Evolutionary conservation across 202 grass and related monocot species (phyloP).

Genomic region (Eragrostis tef): DNA sequence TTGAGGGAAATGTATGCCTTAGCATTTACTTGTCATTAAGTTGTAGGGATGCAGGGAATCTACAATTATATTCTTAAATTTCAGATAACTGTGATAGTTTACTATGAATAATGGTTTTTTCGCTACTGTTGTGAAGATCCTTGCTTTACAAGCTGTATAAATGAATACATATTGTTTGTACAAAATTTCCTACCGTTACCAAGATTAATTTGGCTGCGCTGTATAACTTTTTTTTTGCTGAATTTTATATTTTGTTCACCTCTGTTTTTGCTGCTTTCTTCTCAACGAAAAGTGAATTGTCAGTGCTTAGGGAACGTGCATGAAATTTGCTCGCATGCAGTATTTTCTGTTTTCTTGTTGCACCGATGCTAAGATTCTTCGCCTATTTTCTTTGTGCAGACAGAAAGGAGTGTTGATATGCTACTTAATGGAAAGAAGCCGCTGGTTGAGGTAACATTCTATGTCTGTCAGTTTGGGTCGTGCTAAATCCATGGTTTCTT

Average conservation of each 20-base stretch:
- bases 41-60: neutral
- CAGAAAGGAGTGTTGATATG: slow-evolving; percentile 93
- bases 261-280: slow-evolving; percentile 34
- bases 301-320: slow-evolving; percentile 7
- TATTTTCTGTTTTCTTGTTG: slow-evolving; percentile 30
- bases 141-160: slow-evolving; percentile 10
- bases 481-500: slow-evolving; percentile 26
- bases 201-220: neutral
- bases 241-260: neutral
- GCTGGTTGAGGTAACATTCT: slow-evolving; percentile 71
- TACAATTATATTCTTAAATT: neutral
- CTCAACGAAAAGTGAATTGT: neutral
- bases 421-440: slow-evolving; percentile 92
- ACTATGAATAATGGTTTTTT: neutral
- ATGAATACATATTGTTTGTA: slow-evolving; percentile 70
- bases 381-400: slow-evolving; percentile 60
- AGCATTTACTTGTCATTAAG: slow-evolving; percentile 18
- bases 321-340: slow-evolving; percentile 16
- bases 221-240: slow-evolving; percentile 28
- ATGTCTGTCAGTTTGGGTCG: slow-evolving; percentile 1
- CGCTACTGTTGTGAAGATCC: slow-evolving; percentile 30
- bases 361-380: slow-evolving; percentile 2
- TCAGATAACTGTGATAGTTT: neutral
- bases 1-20: neutral
- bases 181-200: neutral